Evolutionary conservation across 106 monocot species (phyloP), one percentile per base, ranked within the genome.

Genomic region (Acorus calamus): DNA sequence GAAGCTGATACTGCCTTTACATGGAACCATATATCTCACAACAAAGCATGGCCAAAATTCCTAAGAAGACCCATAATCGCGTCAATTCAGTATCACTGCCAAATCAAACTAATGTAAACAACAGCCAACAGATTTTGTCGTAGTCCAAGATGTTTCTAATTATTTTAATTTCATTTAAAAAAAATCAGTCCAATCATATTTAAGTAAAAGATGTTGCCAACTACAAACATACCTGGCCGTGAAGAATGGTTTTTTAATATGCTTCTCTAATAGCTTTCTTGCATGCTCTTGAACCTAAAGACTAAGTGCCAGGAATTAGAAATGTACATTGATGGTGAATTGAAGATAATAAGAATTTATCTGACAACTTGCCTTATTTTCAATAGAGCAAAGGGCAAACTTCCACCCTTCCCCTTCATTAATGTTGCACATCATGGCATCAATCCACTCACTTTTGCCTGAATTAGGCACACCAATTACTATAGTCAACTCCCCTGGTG

Each of bases 401-500:
- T 57, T 87, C 94, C 94, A 96, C 11, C 78, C 76, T 52, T 62
- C 11, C 9, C 13, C 66, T 65, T 57, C 64, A 76, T 87, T 96
- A 41, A 96, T 77, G 72, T 96, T 96, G 71, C 89, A 89, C 62
- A 96, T 14, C 56, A 96, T 70, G 42, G 94, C 87, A 78, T 96
- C 94, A 72, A 96, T 87, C 94, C 94, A 96, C 63, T 96, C 94
- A 70, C 94, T 96, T 78, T 96, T 96, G 44, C 94, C 94, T 46
- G 94, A 96, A 84, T 85, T 96, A 2, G 94, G 94, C n/a, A 90
- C 80, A 11, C 94, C 94, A 51, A 84, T 86, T 63, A 96, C 65
- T 55, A 96, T 49, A 68, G 87, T 90, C 12, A 96, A 61, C 68
- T 96, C 94, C 66, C 94, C 94, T 64, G 94, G 94, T 8, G 90